Conservation (phyloP, 331 rosid genomes). For the Acacia concinna region DNA sequence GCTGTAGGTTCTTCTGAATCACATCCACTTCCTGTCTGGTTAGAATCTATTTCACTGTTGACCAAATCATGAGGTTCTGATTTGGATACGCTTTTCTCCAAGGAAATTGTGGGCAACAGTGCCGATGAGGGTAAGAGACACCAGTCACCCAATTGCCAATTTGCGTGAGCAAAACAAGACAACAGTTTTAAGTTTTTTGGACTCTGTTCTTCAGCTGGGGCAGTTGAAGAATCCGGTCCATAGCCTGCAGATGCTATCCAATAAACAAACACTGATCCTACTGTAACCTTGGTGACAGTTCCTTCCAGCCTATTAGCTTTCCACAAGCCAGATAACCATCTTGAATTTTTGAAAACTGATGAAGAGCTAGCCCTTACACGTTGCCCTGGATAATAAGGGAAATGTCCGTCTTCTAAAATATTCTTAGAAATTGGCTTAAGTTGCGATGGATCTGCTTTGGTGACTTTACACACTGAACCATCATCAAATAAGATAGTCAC, state of each 20-base stretch:
- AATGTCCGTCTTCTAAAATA: slow-evolving; percentile 85
- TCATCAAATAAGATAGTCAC: slow-evolving; percentile 95
- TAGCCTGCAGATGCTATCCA: slow-evolving; percentile 99
- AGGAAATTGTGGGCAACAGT: slow-evolving; percentile 43
- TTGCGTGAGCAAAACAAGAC: slow-evolving; percentile 90
- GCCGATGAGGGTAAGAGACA: slow-evolving; percentile 68
- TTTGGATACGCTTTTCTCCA: slow-evolving; percentile 56
- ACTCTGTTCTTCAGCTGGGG: slow-evolving; percentile 95
- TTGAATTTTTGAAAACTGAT: slow-evolving; percentile 86
- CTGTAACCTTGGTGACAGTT: slow-evolving; percentile 87
- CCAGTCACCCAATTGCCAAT: slow-evolving; percentile 99
- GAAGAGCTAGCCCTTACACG: slow-evolving; percentile 93
- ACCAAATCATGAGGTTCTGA: slow-evolving; percentile 53
- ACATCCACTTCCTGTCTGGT: slow-evolving; percentile 65
- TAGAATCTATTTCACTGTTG: slow-evolving; percentile 59
- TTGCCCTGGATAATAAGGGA: slow-evolving; percentile 97
- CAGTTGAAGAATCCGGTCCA: slow-evolving; percentile 87
- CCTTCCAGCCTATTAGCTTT: slow-evolving; percentile 93
- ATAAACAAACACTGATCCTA: slow-evolving; percentile 86
- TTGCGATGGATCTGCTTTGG: slow-evolving; percentile 81
- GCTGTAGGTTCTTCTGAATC: slow-evolving; percentile 69
- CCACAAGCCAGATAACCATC: slow-evolving; percentile 99
- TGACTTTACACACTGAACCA: slow-evolving; percentile 88
- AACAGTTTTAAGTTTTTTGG: slow-evolving; percentile 82
- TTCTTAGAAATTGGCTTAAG: slow-evolving; percentile 90